Base-by-base conservation (phyloP, 106 monocot species). In the Posidonia australis region DNA sequence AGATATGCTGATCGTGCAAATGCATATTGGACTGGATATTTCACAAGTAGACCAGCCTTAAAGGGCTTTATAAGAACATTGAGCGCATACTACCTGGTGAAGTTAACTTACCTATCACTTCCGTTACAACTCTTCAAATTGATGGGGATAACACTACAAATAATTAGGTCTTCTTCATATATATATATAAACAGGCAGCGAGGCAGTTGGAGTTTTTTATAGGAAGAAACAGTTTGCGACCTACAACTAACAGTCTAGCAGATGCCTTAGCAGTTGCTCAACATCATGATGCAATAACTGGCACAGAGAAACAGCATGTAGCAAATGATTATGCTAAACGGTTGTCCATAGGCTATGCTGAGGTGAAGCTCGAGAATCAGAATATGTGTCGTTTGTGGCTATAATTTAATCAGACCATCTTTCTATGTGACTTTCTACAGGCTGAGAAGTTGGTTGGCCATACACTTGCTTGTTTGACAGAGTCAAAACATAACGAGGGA, bases 271-370 rank as follows among this genome's bases (percentile, higher is more conserved):
- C 87, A 32, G 72, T 85, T 67, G 82, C 84, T 61, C 98, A 98
- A 72, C 98, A 98, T 78, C 98, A 98, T 74, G 98, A 98, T 79
- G 98, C 98, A 30, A 83, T 98, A 51, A 91, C 71, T 75, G 98
- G 98, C 75, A 98, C 98, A 75, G 87, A 84, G 56, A 87, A 91
- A 49, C 98, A 98, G 51, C 98, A 98, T 76, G 91, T 91, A 13
- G 91, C 98, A 59, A 57, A 88, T 83, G 98, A 98, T 72, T 98
- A 98, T 81, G 84, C 87, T 17, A 98, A 87, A 65, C 59, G 98
- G 62, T 63, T 98, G 21, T 70, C 71, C 25, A 85, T 91, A 69
- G 91, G 98, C 51, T 91, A 87, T 77, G 22, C 55, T 29, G 78
- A 98, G 85, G 98, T 98, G 60, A 74, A 36, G 7, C 36, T 36